Evolutionary conservation across 495 filamentous ascomycete species (phyloP).

Genomic region (Penicillium coffeae): DNA sequence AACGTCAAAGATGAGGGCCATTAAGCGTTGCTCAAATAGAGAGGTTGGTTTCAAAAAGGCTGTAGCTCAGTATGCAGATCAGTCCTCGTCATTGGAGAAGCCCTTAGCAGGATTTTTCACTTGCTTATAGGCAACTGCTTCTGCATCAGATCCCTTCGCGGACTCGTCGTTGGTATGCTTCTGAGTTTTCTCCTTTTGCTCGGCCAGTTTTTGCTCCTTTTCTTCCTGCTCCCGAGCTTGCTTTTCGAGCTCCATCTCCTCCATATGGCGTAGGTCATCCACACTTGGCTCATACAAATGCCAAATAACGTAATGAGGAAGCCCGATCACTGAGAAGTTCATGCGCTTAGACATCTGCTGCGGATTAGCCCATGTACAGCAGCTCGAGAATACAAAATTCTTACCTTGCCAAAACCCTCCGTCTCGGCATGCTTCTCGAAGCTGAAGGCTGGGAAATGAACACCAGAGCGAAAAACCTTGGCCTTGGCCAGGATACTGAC

Average conservation of each 20-base stretch:
- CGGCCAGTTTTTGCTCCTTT: slow-evolving; percentile 63
- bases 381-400: slow-evolving; percentile 5
- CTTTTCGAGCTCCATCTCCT: slow-evolving; percentile 85
- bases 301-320: slow-evolving; percentile 99
- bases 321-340: slow-evolving; percentile 91
- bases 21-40: slow-evolving; percentile 6
- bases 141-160: slow-evolving; percentile 14
- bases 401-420: slow-evolving; percentile 96
- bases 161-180: slow-evolving; percentile 3
- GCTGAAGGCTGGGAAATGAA: slow-evolving; percentile 97
- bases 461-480: slow-evolving; percentile 86
- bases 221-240: slow-evolving; percentile 69
- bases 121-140: slow-evolving; percentile 12
- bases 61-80: not conserved
- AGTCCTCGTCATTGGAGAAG: slow-evolving; percentile 12
- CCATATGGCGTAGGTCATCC: slow-evolving; percentile 97
- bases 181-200: slow-evolving; percentile 26
- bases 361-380: slow-evolving; percentile 28
- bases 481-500: slow-evolving; percentile 98
- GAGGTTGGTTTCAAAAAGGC: slow-evolving; percentile 68
- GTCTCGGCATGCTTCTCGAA: slow-evolving; percentile 99
- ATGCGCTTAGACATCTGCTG: slow-evolving; percentile 91
- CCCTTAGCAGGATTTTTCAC: slow-evolving; percentile 11
- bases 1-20: not conserved
- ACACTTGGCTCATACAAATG: slow-evolving; percentile 98